Evolutionary conservation across 164 flowering plant species (phyloP).

Genomic region (Chloranthus sessilifolius): DNA sequence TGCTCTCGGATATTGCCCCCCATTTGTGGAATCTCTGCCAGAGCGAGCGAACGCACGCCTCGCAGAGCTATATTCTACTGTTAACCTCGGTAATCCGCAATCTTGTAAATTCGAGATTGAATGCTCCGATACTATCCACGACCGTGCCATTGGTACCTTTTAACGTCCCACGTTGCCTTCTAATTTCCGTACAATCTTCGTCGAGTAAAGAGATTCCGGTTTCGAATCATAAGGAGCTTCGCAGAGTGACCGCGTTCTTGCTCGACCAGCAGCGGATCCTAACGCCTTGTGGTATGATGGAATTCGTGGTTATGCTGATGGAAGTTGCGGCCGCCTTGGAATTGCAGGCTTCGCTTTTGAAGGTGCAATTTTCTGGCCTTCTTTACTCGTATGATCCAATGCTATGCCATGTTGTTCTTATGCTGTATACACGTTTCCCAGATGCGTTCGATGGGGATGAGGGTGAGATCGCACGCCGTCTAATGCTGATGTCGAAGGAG

Average conservation of each 20-base stretch:
- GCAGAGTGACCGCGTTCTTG: conserved; percentile 77
- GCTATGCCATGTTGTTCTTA: conserved; percentile 72
- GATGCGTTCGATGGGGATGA: conserved; percentile 86
- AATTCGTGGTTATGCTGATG: conserved; percentile 58
- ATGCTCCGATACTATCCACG: conserved; percentile 42
- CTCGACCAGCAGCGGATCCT: conserved; percentile 65
- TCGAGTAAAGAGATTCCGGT: conserved; percentile 19
- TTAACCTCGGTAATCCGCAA: conserved; percentile 47
- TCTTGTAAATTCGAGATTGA: conserved; percentile 32
- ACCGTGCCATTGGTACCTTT: conserved; percentile 76
- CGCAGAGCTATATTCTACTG: conserved; percentile 65
- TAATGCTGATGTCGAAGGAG: conserved; percentile 59
- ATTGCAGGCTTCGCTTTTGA: conserved; percentile 84
- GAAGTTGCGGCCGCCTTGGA: conserved; percentile 59
- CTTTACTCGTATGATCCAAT: conserved; percentile 78
- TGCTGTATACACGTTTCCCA: conserved; percentile 51
- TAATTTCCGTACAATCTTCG: conserved; percentile 11
- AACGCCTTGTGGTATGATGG: conserved; percentile 76
- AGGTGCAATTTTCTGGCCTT: conserved; percentile 91
- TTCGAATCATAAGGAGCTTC: conserved; percentile 60
- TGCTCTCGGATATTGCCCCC: conserved; percentile 55
- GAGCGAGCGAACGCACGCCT: conserved; percentile 87
- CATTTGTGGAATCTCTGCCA: conserved; percentile 84
- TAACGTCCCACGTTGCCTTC: conserved; percentile 48
- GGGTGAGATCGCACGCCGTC: conserved; percentile 53